phyloP scores from a whole-genome alignment of 1,139 yeast species.

The Debaryomyces psychrophilus region DNA sequence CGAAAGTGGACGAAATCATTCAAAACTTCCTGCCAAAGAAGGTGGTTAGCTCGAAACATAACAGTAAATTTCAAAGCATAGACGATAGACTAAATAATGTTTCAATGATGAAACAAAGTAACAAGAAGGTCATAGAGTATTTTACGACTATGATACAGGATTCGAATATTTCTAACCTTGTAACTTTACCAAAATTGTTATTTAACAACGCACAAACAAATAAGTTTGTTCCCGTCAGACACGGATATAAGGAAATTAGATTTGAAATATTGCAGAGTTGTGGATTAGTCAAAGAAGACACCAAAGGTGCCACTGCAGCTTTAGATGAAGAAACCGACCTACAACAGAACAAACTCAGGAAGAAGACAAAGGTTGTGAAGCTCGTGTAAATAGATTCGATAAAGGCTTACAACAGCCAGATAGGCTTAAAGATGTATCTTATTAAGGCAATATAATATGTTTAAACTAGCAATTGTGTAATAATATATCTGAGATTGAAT shows the following conservation, averaged over 20 bases:
- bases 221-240: constrained; percentile 23
- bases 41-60: not conserved
- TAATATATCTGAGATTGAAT: constrained; percentile 3
- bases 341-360: not conserved
- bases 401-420: not conserved
- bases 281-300: constrained; percentile 20
- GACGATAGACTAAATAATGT: constrained; percentile 9
- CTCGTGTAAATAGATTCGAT: not conserved
- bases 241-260: constrained; percentile 43
- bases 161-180: constrained; percentile 27
- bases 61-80: not conserved
- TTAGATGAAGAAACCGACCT: not conserved
- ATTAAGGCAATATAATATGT: constrained; percentile 7
- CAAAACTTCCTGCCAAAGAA: constrained; percentile 23
- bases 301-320: not conserved
- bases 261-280: constrained; percentile 38
- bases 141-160: constrained; percentile 26
- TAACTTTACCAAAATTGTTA: constrained; percentile 34
- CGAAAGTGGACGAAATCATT: constrained; percentile 67
- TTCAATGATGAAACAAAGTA: constrained; percentile 22
- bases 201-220: constrained; percentile 39
- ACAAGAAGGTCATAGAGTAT: constrained; percentile 27
- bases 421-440: constrained; percentile 1
- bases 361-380: not conserved
- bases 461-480: constrained; percentile 1